Evolutionary conservation across 805 yeast species (phyloP), one percentile per base, ranked within the genome.

Genomic region (Phaffomyces opuntiae): DNA sequence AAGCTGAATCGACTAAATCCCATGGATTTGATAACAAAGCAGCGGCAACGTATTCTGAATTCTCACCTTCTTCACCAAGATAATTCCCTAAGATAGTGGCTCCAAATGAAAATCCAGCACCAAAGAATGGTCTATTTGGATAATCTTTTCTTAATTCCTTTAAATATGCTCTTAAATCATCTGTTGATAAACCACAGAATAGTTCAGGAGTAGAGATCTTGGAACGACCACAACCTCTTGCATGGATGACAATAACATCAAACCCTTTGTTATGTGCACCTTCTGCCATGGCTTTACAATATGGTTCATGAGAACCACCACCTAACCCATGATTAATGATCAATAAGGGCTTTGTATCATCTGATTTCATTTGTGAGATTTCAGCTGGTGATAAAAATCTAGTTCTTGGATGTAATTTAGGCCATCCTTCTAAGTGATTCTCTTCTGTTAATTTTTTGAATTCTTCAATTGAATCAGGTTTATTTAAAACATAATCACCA

Each of bases 291-390:
- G 83, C 74, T 50, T 88, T 71, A 40, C 84, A 75, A 47, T 81
- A 81, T 19, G 86, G 79, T 60, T 85, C 93, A 54, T 81, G 85
- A 14, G 87, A 80, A 1, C 95, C 95, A 48, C 93, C 91, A 26
- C 86, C 83, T 35, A 85, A 68, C 2, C 93, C 95, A 56, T 85
- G 91, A 41, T 75, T 63, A 9, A 83, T 76, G 31, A 85, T 66
- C 19, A 80, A 69, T 40, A 85, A 66, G 5, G 90, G 90, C 49
- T 69, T 71, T 0, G 49, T 37, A 17, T 54, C 58, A 27, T 58
- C 56, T 9, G 67, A 60, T 46, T 71, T 71, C 3, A 58, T 53
- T 9, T 58, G 56, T 4, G 58, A 54, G 29, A 76, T 65, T 51
- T 76, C 78, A 1, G 62, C 60, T 1, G 73, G 72, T 25, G 75